Percentiles rank a stretch among this genome's conserved stretches.
These are phyloP conservation scores for Zasmidium angulare DNA, from an alignment of 2,329 filamentous ascomycete species.

Conservation along the genomic window DNA sequence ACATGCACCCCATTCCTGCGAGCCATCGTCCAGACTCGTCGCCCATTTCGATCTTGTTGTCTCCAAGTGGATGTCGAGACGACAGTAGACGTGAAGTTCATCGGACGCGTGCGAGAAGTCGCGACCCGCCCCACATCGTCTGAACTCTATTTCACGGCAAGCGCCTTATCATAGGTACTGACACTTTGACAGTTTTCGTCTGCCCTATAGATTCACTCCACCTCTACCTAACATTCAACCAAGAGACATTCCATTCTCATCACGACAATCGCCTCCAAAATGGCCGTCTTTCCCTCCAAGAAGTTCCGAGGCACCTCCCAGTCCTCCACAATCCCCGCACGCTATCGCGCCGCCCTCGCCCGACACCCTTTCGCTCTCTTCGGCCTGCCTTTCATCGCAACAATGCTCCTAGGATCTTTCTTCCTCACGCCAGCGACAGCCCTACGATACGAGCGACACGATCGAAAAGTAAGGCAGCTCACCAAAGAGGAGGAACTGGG, in stretches of 20 bases:
- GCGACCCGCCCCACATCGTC: conserved; percentile 1
- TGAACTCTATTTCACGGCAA: conserved; percentile 6
- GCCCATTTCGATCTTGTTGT: conserved; percentile 2
- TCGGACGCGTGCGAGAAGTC: neutral
- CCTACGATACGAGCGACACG: conserved; percentile 87
- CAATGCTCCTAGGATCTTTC: conserved; percentile 91
- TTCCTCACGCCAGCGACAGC: conserved; percentile 92
- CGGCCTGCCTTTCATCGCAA: conserved; percentile 84
- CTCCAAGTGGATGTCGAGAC: too few relatives aligned
- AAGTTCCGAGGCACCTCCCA: conserved; percentile 66
- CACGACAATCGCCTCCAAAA: conserved; percentile 15
- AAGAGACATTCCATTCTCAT: neutral
- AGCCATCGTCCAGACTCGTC: conserved; percentile 26
- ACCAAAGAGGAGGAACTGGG: conserved; percentile 83
- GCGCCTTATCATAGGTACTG: too few relatives aligned
- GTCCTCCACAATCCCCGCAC: conserved; percentile 66
- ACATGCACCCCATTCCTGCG: conserved; percentile 30
- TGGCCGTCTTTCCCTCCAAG: conserved; percentile 38
- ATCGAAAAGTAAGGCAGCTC: conserved; percentile 83
- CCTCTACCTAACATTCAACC: neutral
- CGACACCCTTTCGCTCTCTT: conserved; percentile 89
- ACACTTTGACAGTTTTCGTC: too few relatives aligned
- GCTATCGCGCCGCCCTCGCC: conserved; percentile 73
- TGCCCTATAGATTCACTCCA: neutral
- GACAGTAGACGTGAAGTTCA: too few relatives aligned